Evolutionary conservation across 2,329 filamentous ascomycete species (phyloP).

Genomic region (Microcera coccophila): DNA sequence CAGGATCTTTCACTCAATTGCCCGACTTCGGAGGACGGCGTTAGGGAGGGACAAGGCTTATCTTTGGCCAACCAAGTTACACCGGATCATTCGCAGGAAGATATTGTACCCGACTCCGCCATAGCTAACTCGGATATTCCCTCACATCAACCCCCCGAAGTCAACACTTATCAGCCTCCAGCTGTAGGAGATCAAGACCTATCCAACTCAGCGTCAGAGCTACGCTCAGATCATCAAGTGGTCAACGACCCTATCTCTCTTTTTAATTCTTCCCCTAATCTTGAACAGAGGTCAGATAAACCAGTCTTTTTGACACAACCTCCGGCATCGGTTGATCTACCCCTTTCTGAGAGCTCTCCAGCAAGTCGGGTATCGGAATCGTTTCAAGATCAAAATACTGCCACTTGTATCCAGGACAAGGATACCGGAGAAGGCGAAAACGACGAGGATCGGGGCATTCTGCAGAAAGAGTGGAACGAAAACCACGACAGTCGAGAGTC

Average conservation of each 20-base stretch:
- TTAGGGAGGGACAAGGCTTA: neutral
- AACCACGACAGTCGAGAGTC: too few relatives aligned
- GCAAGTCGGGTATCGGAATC: neutral
- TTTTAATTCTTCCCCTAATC: neutral
- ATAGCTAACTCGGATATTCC: conserved; percentile 19
- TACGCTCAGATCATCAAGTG: too few relatives aligned
- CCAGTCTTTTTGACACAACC: conserved; percentile 20
- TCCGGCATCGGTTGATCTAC: conserved; percentile 4
- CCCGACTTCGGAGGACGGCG: conserved; percentile 1
- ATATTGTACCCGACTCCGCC: conserved; percentile 12
- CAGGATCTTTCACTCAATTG: conserved; percentile 15
- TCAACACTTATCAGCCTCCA: conserved; percentile 3
- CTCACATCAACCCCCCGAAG: conserved; percentile 24
- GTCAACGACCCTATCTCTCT: neutral
- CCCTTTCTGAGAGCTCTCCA: conserved; percentile 3
- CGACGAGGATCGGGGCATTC: too few relatives aligned
- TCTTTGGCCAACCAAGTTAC: conserved; percentile 2
- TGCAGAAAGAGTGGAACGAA: too few relatives aligned
- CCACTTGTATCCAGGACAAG: neutral
- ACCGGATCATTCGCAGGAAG: conserved; percentile 7
- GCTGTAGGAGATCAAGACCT: conserved; percentile 2
- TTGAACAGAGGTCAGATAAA: conserved; percentile 1
- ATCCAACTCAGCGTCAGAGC: too few relatives aligned
- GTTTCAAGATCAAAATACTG: neutral
- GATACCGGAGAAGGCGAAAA: too few relatives aligned